Percentiles rank a stretch among this genome's conserved stretches.
phyloP scores from a whole-genome alignment of 345 rosid species.

The Brassica incana region DNA sequence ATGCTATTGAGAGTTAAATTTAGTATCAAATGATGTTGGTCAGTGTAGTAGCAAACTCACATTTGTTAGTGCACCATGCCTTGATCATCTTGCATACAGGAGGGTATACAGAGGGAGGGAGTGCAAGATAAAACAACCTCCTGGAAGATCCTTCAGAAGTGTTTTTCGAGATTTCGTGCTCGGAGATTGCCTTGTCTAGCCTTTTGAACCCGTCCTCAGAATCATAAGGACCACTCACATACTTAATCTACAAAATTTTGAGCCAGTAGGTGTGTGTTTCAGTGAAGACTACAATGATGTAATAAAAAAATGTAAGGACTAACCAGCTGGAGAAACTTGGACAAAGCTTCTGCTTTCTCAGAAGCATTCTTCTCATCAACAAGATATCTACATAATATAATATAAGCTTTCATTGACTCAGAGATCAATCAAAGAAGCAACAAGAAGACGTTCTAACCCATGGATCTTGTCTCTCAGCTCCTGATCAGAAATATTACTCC shows the following conservation, averaged over 20 bases:
- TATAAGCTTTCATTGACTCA: not conserved
- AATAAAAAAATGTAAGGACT: constrained; percentile 25
- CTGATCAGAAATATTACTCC: constrained; percentile 89
- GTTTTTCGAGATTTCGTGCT: constrained; percentile 68
- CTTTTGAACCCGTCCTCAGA: constrained; percentile 71
- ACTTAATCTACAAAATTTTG: constrained; percentile 66
- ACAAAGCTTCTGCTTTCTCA: constrained; percentile 47
- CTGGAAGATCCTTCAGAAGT: constrained; percentile 73
- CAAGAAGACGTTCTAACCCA: too few relatives aligned
- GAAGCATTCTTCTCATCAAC: constrained; percentile 48
- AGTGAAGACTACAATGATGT: not conserved
- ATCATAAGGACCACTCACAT: constrained; percentile 89
- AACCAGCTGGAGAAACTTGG: constrained; percentile 78
- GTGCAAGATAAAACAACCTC: constrained; percentile 91
- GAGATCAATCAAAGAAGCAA: not conserved
- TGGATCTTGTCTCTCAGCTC: constrained; percentile 73
- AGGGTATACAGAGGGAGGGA: constrained; percentile 96
- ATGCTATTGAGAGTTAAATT: not conserved
- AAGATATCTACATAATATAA: constrained; percentile 62
- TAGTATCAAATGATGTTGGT: not conserved
- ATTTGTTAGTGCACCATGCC: constrained; percentile 78
- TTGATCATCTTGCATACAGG: constrained; percentile 89
- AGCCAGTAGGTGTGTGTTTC: not conserved
- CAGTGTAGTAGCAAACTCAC: constrained; percentile 47
- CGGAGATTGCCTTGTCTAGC: constrained; percentile 70